Evolutionary conservation across 2,329 filamentous ascomycete species (phyloP), one percentile per base, ranked within the genome.

Genomic region (Aspergillus fumigatus): DNA sequence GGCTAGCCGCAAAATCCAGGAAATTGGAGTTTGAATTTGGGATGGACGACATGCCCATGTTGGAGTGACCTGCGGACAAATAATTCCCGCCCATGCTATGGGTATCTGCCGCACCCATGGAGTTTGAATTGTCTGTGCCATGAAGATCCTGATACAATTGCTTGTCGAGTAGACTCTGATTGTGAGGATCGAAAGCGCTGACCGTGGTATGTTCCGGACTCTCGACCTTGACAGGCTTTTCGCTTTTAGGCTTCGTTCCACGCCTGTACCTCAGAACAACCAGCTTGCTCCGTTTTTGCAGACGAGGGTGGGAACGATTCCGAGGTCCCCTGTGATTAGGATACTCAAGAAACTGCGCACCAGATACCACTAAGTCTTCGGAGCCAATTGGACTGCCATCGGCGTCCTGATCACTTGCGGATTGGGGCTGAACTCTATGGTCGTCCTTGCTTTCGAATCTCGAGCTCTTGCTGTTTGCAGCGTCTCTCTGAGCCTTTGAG

Each of bases 341-440:
- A 27, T 60, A 55, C 4, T 59, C 50, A 17, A 66, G 58, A 5
- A 65, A 63, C 0, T 51, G 49, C n/a, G 64, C 61, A 5, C 58
- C 59, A 27, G 61, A 51, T 2, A 59, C 57, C 35, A 63, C 43
- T 1, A 62, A 23, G 10, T 65, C 58, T 17, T 58, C 56, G 7
- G 48, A 26, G 47, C 51, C 52, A 25, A 19, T 26, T 23, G 35
- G 55, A 45, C 41, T 49, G 4, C 54, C 50, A 3, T 56, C 48
- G 23, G 50, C 58, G 14, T 26, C 48, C n/a, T 55, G 52, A 1
- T 59, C 54, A 10, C 45, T 52, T 6, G 60, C 57, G 4, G 57
- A 41, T 29, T 65, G 58, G 17, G 35, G n/a, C 48, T 59, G 57
- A 23, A 57, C 49, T 14, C 3, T 17, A 3, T 19, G 8, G 47